Conservation (phyloP, 2,329 filamentous ascomycete genomes). For the Cercospora sp. region DNA sequence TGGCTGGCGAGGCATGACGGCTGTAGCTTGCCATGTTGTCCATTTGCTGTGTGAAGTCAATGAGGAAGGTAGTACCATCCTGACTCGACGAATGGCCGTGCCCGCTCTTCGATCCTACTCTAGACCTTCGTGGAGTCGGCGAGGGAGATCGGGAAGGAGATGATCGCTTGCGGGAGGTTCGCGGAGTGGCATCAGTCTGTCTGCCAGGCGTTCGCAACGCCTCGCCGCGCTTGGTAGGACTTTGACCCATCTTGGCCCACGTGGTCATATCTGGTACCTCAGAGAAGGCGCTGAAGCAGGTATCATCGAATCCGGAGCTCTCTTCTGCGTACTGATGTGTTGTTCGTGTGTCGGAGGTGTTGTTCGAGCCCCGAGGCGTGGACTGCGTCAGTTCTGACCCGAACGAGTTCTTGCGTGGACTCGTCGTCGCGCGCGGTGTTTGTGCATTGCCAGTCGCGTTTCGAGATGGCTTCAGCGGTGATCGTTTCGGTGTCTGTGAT, state of each 20-base stretch:
- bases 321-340: conserved; percentile 13
- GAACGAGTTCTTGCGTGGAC: conserved; percentile 25
- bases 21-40: conserved; percentile 53
- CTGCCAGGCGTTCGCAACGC: conserved; percentile 28
- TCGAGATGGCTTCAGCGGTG: conserved; percentile 31
- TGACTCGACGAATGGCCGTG: conserved; percentile 47
- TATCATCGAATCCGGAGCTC: conserved; percentile 57
- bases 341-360: conserved; percentile 10
- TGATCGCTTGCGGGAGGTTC: conserved; percentile 48
- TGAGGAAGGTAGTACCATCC: conserved; percentile 71
- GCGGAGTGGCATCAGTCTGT: conserved; percentile 49
- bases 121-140: conserved; percentile 54
- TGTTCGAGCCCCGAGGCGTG: conserved; percentile 1
- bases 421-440: conserved; percentile 29
- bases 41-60: conserved; percentile 84
- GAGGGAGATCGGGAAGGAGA: conserved; percentile 48
- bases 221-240: conserved; percentile 43
- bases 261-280: conserved; percentile 84
- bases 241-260: conserved; percentile 70
- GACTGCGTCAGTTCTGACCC: conserved; percentile 19
- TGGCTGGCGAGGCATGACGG: conserved; percentile 55
- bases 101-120: conserved; percentile 37
- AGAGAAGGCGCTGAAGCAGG: conserved; percentile 83
- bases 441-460: conserved; percentile 31
- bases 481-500: conserved; percentile 29